Evolutionary conservation across 768 basidiomycete species (phyloP), one percentile per base, ranked within the genome.

Genomic region (Pilatotrama ljubarskyi): DNA sequence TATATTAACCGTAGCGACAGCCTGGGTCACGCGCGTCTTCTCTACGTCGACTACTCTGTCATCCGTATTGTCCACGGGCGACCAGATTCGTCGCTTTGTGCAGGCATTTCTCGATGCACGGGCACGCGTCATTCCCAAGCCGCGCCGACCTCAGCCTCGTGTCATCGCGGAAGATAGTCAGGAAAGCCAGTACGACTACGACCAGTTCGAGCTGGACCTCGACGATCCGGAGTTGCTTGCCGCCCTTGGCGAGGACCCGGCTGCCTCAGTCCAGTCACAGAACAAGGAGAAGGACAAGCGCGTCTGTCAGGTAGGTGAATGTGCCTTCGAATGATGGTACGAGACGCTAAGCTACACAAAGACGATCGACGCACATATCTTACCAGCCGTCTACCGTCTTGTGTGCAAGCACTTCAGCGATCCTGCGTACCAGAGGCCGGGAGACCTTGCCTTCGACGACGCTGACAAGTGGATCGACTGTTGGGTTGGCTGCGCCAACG

Each of bases 161-260:
- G 59, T 68, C 4, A 61, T 71, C 14, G 8, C 55, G 13, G 69
- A 68, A 17, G 82, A 82, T 37, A 80, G 79, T 43, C 83, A 84
- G 66, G 91, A 93, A 61, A 92, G 88, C 63, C 91, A 95, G 67
- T 90, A 93, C 56, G 85, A 88, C 52, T 93, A 85, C 63, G 84
- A 80, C 15, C 75, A 76, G 43, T 67, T 87, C 40, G 81, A 84
- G 60, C 73, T 87, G 47, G 84, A 88, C 55, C 76, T 85, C 22
- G 74, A 82, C 52, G 88, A 91, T 65, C 86, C 85, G 20, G 79
- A 77, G 15, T 69, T 90, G 1, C 66, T 81, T 17, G 85, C 82
- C 26, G 77, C 85, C 7, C 76, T 90, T 7, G 82, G 78, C 17
- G 76, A 73, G 10, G 73, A 69, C 14, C 71, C 59, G 2, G 66